Base-by-base conservation (phyloP, 139 green algal species). In the Coelastrella sp. region DNA sequence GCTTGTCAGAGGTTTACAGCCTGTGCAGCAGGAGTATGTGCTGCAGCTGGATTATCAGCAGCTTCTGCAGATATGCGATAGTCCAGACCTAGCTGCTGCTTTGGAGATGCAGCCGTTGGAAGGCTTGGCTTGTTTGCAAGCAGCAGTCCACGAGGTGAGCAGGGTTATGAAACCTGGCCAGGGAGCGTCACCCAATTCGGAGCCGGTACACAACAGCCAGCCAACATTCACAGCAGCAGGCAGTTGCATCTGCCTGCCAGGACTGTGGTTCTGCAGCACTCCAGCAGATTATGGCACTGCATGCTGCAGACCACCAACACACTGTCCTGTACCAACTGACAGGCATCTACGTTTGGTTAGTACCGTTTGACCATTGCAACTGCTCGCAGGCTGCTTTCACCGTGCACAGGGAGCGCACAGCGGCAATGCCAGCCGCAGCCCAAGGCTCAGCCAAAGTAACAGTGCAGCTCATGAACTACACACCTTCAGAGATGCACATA, bases 61-160 rank as follows among this genome's bases (percentile, higher is more conserved):
- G 60, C 89, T 97, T 47, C 59, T 75, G 4, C 22, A 74, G 59
- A 14, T 58, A 4, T 90, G 57, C 6, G 75, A 87, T 11, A 91
- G 89, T 57, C 54, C 65, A 4, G 93, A 98, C 78, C 85, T 97
- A n/a, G 82, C 61, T 1, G 91, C 91, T 0, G 96, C 96, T 2
- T 60, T 97, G 61, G 83, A 94, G 8, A 68, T 92, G 23, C 91
- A 95, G 58, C 95, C 96, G 4, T 58, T 88, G 7, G 96, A 96
- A 77, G 96, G 82, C 4, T 78, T 97, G 17, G 74, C 73, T 3
- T 98, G 96, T 80, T 61, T 98, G 0, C 73, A 73, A 0, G 93
- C 92, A 17, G 95, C 95, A 6, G 91, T 85, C 2, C 92, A 95
- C 57, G 92, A 96, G 92, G 95, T 94, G 32, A 14, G 79, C 13